Percentiles rank a stretch among this genome's conserved stretches.
phyloP scores from a whole-genome alignment of 371 early-diverging fungal genomes.

The Mortierella sp. region DNA sequence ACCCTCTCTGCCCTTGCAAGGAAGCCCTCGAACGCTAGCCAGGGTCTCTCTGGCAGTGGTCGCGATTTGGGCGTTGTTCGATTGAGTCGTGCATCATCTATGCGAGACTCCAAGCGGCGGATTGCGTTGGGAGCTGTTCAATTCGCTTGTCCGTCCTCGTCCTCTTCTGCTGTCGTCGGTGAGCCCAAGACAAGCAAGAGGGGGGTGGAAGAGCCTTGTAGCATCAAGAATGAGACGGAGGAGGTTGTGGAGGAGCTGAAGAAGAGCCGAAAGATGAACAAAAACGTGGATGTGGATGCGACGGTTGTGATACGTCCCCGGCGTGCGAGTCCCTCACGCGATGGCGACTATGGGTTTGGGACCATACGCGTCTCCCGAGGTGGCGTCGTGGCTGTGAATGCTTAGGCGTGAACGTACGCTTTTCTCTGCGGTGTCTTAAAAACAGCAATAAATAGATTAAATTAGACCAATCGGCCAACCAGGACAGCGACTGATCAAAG shows the following conservation, averaged over 20 bases:
- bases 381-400: conserved; percentile 26
- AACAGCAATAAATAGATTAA: not conserved
- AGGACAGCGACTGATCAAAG: not conserved
- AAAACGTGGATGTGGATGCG: conserved; percentile 10
- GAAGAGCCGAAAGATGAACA: not conserved
- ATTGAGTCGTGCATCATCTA: conserved; percentile 46
- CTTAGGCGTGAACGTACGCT: not conserved
- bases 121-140: conserved; percentile 33
- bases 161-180: not conserved
- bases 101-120: conserved; percentile 43
- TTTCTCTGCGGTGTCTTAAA: not conserved
- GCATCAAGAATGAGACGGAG: not conserved
- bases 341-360: conserved; percentile 27
- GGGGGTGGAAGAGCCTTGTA: not conserved
- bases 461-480: not conserved
- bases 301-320: conserved; percentile 32
- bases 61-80: conserved; percentile 8
- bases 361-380: conserved; percentile 40
- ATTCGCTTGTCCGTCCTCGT: conserved; percentile 28
- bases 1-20: conserved; percentile 39
- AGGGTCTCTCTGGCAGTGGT: not conserved
- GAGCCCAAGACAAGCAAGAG: not conserved
- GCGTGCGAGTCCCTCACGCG: conserved; percentile 6
- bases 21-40: conserved; percentile 20
- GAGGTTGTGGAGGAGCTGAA: not conserved